Evolutionary conservation across 257 asterid genomes (phyloP).

Genomic region (Solanum okadae): DNA sequence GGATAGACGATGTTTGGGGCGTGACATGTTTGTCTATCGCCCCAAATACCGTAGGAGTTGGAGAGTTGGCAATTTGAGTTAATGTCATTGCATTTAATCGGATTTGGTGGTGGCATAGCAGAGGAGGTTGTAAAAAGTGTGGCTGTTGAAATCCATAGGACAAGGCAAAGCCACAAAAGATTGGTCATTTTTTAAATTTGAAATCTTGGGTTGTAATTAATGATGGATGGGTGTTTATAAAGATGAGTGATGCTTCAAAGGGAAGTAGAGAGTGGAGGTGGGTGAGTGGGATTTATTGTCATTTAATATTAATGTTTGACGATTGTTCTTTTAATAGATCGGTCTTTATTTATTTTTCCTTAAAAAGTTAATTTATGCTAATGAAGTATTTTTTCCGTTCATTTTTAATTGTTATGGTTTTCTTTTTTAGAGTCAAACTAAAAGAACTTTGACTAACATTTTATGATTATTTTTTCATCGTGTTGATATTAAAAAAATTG

Average conservation of each 20-base stretch:
- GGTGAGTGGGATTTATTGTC: neutral
- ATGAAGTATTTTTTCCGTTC: too few species aligned
- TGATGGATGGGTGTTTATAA: neutral
- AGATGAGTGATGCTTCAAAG: slow-evolving; percentile 22
- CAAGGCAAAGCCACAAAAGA: neutral
- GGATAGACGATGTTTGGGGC: slow-evolving; percentile 46
- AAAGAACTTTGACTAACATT: too few species aligned
- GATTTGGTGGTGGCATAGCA: slow-evolving; percentile 65
- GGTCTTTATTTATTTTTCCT: too few species aligned
- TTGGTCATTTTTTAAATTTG: slow-evolving; percentile 3
- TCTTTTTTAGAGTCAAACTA: too few species aligned
- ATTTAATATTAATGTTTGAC: too few species aligned
- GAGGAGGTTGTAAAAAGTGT: neutral
- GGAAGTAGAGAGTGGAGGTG: slow-evolving; percentile 1
- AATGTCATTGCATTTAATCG: slow-evolving; percentile 35
- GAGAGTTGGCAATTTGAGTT: slow-evolving; percentile 34
- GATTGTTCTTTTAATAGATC: too few species aligned
- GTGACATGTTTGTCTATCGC: slow-evolving; percentile 46
- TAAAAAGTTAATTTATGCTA: too few species aligned
- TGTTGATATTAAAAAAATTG: too few species aligned
- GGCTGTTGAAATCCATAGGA: neutral
- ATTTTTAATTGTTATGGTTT: too few species aligned
- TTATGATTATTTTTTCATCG: too few species aligned
- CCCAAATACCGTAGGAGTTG: slow-evolving; percentile 73
- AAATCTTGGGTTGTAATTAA: neutral